phyloP scores from a whole-genome alignment of 2,329 filamentous ascomycete genomes.

The Trichoderma citrinoviride region DNA sequence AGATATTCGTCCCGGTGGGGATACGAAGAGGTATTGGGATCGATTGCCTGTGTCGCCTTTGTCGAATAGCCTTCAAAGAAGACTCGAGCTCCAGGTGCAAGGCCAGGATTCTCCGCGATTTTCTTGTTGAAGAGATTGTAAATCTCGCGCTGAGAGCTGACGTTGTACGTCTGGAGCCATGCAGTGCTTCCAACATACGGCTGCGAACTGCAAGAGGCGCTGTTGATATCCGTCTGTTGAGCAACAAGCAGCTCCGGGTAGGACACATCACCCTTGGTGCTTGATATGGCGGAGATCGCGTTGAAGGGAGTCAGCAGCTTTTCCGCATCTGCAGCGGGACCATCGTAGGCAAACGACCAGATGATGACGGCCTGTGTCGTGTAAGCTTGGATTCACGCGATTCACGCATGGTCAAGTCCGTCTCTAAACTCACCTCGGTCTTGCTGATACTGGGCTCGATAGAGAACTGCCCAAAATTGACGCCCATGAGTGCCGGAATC shows the following conservation, averaged over 20 bases:
- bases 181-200: not conserved
- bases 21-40: not conserved
- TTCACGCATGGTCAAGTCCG: rapidly evolving
- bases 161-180: constrained; percentile 7
- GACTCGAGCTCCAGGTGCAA: not conserved
- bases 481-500: not conserved
- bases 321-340: not conserved
- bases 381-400: not conserved
- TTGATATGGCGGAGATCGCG: not conserved
- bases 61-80: not conserved
- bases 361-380: not conserved
- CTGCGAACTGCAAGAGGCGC: not conserved
- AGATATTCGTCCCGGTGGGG: constrained; percentile 6
- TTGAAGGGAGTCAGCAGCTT: constrained; percentile 3
- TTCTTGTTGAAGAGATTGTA: not conserved
- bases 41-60: not conserved
- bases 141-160: not conserved
- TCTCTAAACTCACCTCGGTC: not conserved
- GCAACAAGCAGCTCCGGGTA: constrained; percentile 1
- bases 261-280: not conserved
- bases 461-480: constrained; percentile 9
- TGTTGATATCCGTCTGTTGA: not conserved
- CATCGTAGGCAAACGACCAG: constrained; percentile 9
- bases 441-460: not conserved
- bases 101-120: not conserved